Conservation (phyloP, 108 stramenopile species). For the Fragilariopsis cylindrus region DNA sequence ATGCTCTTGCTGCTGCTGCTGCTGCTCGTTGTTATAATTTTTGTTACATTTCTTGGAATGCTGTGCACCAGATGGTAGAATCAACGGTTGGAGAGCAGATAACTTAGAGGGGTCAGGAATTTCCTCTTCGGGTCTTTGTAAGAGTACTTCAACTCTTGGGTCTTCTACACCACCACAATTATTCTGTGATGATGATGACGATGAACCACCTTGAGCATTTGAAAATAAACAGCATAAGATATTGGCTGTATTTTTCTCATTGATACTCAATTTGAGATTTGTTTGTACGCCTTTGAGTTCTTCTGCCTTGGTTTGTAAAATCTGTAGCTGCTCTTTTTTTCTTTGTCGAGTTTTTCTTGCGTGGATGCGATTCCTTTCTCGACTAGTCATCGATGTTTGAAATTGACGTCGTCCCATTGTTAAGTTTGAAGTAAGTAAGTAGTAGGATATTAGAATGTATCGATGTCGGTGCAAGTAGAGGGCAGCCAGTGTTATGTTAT, state of each 20-base stretch:
- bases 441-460: no score
- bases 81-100: slow-evolving; percentile 74
- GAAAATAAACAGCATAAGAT: slow-evolving; percentile 76
- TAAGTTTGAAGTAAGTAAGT: no score
- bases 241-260: slow-evolving; percentile 88
- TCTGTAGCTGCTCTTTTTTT: slow-evolving; percentile 93
- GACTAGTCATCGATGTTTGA: slow-evolving; percentile 35
- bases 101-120: slow-evolving; percentile 81
- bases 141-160: slow-evolving; percentile 61
- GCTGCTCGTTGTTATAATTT: neutral
- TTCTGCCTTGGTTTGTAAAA: slow-evolving; percentile 36
- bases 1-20: neutral
- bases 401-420: slow-evolving; percentile 29
- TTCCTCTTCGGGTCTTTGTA: slow-evolving; percentile 60
- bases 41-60: slow-evolving; percentile 50
- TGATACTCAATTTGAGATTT: slow-evolving; percentile 77
- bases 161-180: slow-evolving; percentile 30
- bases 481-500: no score
- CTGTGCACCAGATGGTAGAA: slow-evolving; percentile 70
- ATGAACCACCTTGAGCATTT: slow-evolving; percentile 24
- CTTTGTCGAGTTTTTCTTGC: slow-evolving; percentile 92
- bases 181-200: neutral
- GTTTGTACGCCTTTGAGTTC: slow-evolving; percentile 72
- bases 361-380: slow-evolving; percentile 93
- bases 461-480: no score